Evolutionary conservation across 495 filamentous ascomycete species (phyloP), one percentile per base, ranked within the genome.

Genomic region (Opeltia flavorubescens): DNA sequence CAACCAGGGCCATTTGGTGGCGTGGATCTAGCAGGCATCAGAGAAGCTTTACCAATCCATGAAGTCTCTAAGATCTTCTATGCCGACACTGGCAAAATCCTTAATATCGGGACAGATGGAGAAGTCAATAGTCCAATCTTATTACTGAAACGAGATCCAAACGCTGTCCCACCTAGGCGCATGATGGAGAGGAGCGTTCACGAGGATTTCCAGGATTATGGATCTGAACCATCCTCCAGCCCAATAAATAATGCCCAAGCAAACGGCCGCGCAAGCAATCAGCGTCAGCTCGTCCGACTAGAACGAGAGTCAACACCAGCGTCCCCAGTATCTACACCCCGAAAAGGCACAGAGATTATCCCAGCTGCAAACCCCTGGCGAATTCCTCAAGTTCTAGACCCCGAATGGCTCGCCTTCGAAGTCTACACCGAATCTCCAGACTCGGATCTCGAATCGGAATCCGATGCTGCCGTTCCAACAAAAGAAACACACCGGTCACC

Each of bases 31-130:
- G 89, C 91, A 20, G 93, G 93, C 4, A 79, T 96, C 17, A 70
- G 87, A 26, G 84, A 94, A 53, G 71, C 78, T 24, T 69, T 99
- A 5, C 91, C 93, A 0, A 80, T 99, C 27, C 81, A 93, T 58
- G 81, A 96, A 55, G 77, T 96, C 8, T 85, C 86, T 20, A 96
- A 93, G 55, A 91, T 99, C 21, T 96, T 99, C 62, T 99, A 96
- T 54, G 89, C 91, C 12, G 86, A 95, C 53, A 95, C 91, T 3
- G 89, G 93, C 21, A 84, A 83, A 58, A 89, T 99, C 15, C 73
- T 99, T 28, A 94, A 93, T 48, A 95, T 96, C 48, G 81, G 78
- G 28, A 76, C 72, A 30, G 77, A 86, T 26, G 78, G 78, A 4
- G 84, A 86, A 52, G 77, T 78, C 4, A 93, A 86, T 54, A 93